Evolutionary conservation across 345 rosid genomes (phyloP), one percentile per base, ranked within the genome.

Genomic region (Eucalyptus marginata): DNA sequence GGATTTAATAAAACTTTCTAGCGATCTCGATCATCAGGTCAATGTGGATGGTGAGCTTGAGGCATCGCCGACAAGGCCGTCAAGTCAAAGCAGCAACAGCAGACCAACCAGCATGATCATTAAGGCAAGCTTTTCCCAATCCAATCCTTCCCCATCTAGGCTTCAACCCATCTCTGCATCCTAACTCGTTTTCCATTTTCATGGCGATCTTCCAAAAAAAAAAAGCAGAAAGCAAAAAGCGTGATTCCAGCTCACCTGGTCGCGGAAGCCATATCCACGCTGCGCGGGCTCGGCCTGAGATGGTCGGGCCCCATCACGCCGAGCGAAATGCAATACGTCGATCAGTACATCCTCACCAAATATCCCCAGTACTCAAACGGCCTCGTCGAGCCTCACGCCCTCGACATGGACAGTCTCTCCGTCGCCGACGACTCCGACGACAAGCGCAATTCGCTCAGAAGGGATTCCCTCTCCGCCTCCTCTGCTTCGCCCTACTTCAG

Each of bases 301-400:
- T 95, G 97, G 95, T 95, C 96, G 10, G 96, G 95, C 12, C 96
- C 97, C 8, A 95, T 95, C 85, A 95, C 97, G 3, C 95, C 93
- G 3, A 90, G 89, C 12, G 97, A 95, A 92, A 95, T 95, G 95
- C 93, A 90, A 51, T 95, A 93, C 64, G 96, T 95, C 29, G 92
- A 93, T 71, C 97, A 95, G 33, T 95, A 94, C 88, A 94, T 95
- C 52, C 86, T 92, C n/a, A 93, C 96, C 36, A 95, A 95, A 88
- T 95, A 95, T 87, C 97, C 97, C 44, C 94, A 95, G 86, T 95
- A 94, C 68, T 90, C 90, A 91, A 88, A 92, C 58, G 96, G 95
- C 1, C 89, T 93, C 79, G 91, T 94, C 58, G 87, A 87, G 33
- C 36, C 62, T 47, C 94, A 88, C 33, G 90, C 59, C 3, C 86